Evolutionary conservation across 768 basidiomycete species (phyloP).

Genomic region (Lentinula sp.): DNA sequence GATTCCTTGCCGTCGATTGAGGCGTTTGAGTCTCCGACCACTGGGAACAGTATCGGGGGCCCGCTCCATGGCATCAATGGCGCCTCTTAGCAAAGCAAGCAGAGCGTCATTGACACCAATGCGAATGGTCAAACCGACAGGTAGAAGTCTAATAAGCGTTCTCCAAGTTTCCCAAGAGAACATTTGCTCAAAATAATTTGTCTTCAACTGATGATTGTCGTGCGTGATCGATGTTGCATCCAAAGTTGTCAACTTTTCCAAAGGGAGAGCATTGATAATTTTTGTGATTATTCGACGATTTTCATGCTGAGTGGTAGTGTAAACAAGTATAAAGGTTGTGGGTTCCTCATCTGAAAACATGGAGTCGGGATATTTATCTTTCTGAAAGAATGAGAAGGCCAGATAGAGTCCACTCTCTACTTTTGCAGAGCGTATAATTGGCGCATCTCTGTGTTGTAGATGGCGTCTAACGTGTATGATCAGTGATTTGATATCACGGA

Average conservation of each 20-base stretch:
- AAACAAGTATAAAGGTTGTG: background rate
- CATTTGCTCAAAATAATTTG: background rate
- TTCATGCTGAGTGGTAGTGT: background rate
- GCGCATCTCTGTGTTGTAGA: background rate
- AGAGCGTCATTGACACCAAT: slow-evolving; percentile 1
- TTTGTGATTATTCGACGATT: background rate
- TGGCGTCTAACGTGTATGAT: background rate
- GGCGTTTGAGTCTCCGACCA: background rate
- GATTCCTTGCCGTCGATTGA: background rate
- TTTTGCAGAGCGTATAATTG: background rate
- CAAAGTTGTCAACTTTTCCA: background rate
- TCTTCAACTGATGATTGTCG: background rate
- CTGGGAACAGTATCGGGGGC: background rate
- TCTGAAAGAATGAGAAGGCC: background rate
- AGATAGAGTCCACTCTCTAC: background rate
- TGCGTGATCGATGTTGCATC: background rate
- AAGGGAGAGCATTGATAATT: background rate
- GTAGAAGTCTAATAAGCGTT: background rate
- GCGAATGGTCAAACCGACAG: background rate
- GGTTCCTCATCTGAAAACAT: background rate
- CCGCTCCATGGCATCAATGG: background rate
- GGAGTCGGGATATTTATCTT: background rate
- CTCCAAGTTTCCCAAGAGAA: slow-evolving; percentile 2
- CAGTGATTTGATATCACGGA: background rate
- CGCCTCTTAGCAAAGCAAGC: background rate